Evolutionary conservation across 2,329 filamentous ascomycete genomes (phyloP), one percentile per base, ranked within the genome.

Genomic region (Cercospora janseana): DNA sequence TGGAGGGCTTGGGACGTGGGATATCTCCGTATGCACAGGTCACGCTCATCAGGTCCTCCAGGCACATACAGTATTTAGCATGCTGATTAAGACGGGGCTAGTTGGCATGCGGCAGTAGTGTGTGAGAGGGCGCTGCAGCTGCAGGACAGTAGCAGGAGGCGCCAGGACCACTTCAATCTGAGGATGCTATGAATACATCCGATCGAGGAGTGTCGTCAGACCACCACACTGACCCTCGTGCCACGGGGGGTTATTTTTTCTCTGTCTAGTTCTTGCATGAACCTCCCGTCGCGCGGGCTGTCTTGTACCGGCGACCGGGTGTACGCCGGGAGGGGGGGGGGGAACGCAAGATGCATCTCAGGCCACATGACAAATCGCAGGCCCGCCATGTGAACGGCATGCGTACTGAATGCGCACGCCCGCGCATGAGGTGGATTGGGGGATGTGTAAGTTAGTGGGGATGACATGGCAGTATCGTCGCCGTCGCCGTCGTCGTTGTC

Each of bases 321-420:
- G 48, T 44, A 48, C 49, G 42, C 46, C 49, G 49, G 46, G 41
- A 34, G 35, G 35, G 28, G 41, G 38, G 35, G 35, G 28, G 23
- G 46, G 38, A 28, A 44, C 31, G 38, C 45, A 41, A 45, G 43
- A 50, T 47, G 32, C 15, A 31, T 42, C 16, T 34, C 29, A 26
- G 23, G 28, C n/a, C 41, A 37, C 42, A 42, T 56, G 51, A 59
- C 56, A 59, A 56, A 56, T 56, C 29, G 49, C 46, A 46, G 27
- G 49, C 44, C 40, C 41, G 51, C 56, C 51, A 59, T 59, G 56
- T 38, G 56, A 51, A 45, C 54, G 52, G 55, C 52, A 55, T 51
- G 52, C 34, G 51, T 52, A 46, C 51, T 57, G 24, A 31, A 54
- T 57, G 54, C 48, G 16, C 40, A 40, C 40, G 20, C 29, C 45